Conservation (phyloP, 2,329 filamentous ascomycete genomes). For the Myriosclerotinia duriaeana region DNA sequence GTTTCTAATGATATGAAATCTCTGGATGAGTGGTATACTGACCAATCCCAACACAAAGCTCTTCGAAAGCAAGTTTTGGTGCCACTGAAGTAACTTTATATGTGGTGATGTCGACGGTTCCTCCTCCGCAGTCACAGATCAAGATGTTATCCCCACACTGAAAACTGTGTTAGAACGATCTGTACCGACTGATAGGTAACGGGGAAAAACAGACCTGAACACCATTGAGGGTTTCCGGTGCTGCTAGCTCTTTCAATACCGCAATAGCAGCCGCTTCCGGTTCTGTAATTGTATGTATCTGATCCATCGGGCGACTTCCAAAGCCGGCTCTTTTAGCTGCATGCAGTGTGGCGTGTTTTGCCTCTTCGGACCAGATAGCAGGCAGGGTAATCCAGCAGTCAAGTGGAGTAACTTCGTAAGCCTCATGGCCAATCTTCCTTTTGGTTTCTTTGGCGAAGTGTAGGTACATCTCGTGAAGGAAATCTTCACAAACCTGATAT, state of each 20-base stretch:
- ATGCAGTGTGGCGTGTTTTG: conserved; percentile 31
- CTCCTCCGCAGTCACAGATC: conserved; percentile 13
- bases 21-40: conserved; percentile 27
- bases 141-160: background rate
- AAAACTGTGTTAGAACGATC: too few species aligned
- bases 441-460: conserved; percentile 17
- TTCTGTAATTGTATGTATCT: conserved; percentile 34
- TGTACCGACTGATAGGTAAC: too few species aligned
- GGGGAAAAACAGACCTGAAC: conserved; percentile 24
- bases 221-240: conserved; percentile 19
- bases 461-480: conserved; percentile 27
- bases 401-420: conserved; percentile 27
- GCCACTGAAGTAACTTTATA: conserved; percentile 35
- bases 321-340: conserved; percentile 33
- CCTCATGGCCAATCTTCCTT: background rate
- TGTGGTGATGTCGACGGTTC: conserved; percentile 19
- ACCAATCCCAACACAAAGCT: conserved; percentile 24
- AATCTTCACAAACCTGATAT: conserved; percentile 32
- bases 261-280: conserved; percentile 35
- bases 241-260: conserved; percentile 28
- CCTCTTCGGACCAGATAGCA: conserved; percentile 34
- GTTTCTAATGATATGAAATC: background rate
- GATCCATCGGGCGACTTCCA: conserved; percentile 23
- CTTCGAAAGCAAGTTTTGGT: conserved; percentile 32
- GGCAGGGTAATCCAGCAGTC: conserved; percentile 35